These are phyloP conservation scores for Cytospora schulzeri DNA, from an alignment of 2,329 filamentous ascomycete genomes.

Conservation along the genomic window DNA sequence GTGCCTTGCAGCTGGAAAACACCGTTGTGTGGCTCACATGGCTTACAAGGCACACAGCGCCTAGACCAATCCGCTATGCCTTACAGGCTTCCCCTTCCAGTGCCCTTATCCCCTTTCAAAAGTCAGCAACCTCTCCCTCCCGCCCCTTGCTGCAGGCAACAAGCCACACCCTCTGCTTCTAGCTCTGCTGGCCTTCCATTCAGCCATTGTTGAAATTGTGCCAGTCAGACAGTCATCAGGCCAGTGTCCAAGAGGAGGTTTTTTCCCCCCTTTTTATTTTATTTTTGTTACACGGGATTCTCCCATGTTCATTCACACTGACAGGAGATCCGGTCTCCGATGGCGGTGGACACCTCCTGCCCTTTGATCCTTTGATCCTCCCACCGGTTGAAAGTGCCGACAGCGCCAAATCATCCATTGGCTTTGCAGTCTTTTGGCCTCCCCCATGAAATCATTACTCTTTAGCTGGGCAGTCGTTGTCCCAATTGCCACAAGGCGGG, in stretches of 20 bases:
- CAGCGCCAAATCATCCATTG: neutral
- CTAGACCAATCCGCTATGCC: neutral
- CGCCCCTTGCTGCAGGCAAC: too few species aligned
- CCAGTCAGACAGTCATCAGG: too few species aligned
- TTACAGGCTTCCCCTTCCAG: neutral
- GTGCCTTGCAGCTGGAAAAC: constrained; percentile 8
- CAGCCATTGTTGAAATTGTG: neutral
- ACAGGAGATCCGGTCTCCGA: too few species aligned
- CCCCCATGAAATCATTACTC: neutral
- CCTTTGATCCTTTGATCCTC: neutral
- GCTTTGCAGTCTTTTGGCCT: neutral
- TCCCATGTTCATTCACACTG: too few species aligned
- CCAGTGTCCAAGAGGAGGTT: too few species aligned
- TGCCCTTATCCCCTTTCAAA: too few species aligned
- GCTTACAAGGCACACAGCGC: constrained; percentile 2
- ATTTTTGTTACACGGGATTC: too few species aligned
- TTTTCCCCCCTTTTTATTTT: too few species aligned
- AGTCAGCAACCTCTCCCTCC: too few species aligned
- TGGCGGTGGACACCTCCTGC: too few species aligned
- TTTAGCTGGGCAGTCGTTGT: neutral
- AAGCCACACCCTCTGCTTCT: too few species aligned
- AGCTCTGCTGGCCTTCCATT: neutral
- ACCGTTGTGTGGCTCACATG: constrained; percentile 9
- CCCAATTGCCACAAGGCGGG: too few species aligned
- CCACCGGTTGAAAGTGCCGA: neutral